Base-by-base conservation (phyloP, 108 stramenopile species). In the Skeletonema potamos region DNA sequence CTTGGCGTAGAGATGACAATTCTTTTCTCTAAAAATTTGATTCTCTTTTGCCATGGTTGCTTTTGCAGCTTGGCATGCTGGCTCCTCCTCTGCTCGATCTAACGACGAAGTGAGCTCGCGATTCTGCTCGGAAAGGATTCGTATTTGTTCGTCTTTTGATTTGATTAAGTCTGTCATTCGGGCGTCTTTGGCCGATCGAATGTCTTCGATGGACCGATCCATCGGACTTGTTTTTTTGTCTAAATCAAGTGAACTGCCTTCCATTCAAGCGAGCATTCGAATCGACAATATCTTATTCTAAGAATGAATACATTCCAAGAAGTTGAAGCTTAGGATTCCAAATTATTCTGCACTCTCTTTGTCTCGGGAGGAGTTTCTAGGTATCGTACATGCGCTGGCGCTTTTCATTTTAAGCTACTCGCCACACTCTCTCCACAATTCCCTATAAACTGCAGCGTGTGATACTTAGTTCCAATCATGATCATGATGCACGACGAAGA, bases 61-160 rank as follows among this genome's bases (percentile, higher is more conserved):
- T 67, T 85, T 85, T 54, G 83, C 84, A 15, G 73, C 65, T 62
- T 92, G 86, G 26, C 87, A 71, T 32, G 76, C 62, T 39, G 64
- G 64, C 24, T 91, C 89, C 58, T 89, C 83, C 64, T 90, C 87
- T 9, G 87, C 81, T 24, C 76, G 58, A 60, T 94, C 87, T 24
- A 94, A 74, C 17, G 84, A 78, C 10, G 68, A 43, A 22, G 90
- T 64, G 10, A 94, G 82, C 54, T 82, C 67, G 22, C 62, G 84
- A 51, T 94, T 94, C 76, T 94, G 90, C 41, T 88, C 84, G 13
- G 86, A 72, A 9, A 92, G 79, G 29, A 94, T 88, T 15, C 89
- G 78, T 51, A 88, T 54, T 63, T 91, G 91, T 63, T 92, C 88
- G 43, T 94, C 92, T 54, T 92, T 94, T 87, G 92, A 91, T 39